Conservation (phyloP, 2,329 filamentous ascomycete genomes). For the Didymella segeticola region DNA sequence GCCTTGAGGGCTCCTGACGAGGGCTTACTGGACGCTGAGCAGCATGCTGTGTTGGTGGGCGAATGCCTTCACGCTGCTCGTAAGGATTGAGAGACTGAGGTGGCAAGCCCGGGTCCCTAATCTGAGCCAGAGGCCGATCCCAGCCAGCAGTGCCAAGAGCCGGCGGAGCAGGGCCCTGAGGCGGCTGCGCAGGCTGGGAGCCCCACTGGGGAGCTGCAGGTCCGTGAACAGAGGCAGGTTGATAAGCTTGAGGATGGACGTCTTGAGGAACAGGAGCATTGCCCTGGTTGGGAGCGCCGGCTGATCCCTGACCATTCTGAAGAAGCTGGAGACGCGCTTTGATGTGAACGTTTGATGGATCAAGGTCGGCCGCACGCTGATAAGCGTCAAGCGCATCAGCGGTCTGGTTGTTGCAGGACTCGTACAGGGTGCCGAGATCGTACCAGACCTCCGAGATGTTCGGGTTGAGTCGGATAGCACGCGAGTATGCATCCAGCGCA, state of each 20-base stretch:
- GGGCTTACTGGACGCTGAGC: conserved; percentile 78
- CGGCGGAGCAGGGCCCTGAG: conserved; percentile 69
- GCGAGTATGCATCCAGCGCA: conserved; percentile 95
- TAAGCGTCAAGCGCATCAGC: conserved; percentile 96
- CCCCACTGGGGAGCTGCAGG: conserved; percentile 91
- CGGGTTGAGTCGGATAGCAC: conserved; percentile 93
- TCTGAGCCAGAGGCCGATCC: conserved; percentile 73
- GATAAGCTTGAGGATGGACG: conserved; percentile 93
- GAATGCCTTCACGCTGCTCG: conserved; percentile 76
- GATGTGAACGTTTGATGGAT: conserved; percentile 92
- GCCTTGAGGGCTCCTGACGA: conserved; percentile 72
- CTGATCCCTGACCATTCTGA: conserved; percentile 75
- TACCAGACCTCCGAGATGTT: conserved; percentile 99
- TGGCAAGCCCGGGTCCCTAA: conserved; percentile 68
- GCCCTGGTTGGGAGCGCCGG: conserved; percentile 73
- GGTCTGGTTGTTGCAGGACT: conserved; percentile 99
- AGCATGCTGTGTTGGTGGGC: conserved; percentile 68
- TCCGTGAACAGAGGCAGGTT: conserved; percentile 79
- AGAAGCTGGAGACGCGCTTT: conserved; percentile 91
- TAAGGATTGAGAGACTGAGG: conserved; percentile 82
- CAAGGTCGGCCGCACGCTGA: conserved; percentile 89
- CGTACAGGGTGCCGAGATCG: conserved; percentile 94
- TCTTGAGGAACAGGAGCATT: conserved; percentile 90
- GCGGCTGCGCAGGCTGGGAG: conserved; percentile 70
- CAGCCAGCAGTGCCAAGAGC: conserved; percentile 62